These are phyloP conservation scores for Phytopythium ostracodes DNA, from an alignment of 352 stramenopile species.

Conservation along the genomic window DNA sequence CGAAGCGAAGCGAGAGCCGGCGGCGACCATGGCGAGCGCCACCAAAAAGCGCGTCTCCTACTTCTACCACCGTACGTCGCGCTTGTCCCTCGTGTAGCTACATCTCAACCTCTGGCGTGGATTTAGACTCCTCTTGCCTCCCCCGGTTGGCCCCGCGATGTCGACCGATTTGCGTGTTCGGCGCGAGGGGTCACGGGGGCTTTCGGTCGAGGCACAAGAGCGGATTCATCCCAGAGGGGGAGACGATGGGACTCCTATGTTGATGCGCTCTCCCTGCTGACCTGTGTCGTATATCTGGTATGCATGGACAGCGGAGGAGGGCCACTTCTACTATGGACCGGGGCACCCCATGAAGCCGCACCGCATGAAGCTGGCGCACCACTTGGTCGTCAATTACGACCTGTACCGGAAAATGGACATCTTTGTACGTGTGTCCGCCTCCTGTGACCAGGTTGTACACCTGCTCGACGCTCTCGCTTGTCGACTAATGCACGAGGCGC, in stretches of 20 bases:
- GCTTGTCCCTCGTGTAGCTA: not conserved
- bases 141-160: not conserved
- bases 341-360: slow-evolving; percentile 95
- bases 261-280: not conserved
- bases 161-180: not conserved
- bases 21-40: slow-evolving; percentile 29
- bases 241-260: too few relatives aligned
- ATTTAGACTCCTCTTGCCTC: not conserved
- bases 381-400: slow-evolving; percentile 96
- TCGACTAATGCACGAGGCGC: not conserved
- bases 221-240: not conserved
- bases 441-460: too few relatives aligned
- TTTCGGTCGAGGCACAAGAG: not conserved
- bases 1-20: not conserved
- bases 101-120: not conserved
- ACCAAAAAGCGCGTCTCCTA: slow-evolving; percentile 82
- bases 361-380: slow-evolving; percentile 94
- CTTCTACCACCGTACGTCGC: slow-evolving; percentile 78
- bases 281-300: not conserved
- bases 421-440: slow-evolving; percentile 58
- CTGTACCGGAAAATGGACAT: slow-evolving; percentile 98
- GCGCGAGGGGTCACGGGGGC: not conserved
- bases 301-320: slow-evolving; percentile 74
- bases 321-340: slow-evolving; percentile 94
- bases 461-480: too few relatives aligned